Base-by-base conservation (phyloP, 495 filamentous ascomycete species). In the Neurospora sublineolata region DNA sequence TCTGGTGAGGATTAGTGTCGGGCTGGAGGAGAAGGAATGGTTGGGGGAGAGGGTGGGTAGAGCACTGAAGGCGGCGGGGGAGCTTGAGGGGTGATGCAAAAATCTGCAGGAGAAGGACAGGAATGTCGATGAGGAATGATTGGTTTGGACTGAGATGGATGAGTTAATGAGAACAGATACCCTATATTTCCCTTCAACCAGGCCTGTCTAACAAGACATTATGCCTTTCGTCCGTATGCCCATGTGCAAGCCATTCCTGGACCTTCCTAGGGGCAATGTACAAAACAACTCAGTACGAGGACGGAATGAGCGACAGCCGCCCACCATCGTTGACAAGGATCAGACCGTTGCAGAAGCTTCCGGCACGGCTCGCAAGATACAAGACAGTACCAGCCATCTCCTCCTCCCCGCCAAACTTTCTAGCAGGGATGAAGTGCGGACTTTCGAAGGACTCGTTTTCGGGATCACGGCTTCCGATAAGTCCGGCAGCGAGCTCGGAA, bases 311-410 rank as follows among this genome's bases (percentile, higher is more conserved):
- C 10, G 77, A 71, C 46, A 89, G 33, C 30, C 87, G 76, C 0
- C 89, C 89, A 1, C 89, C 89, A 77, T 91, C 89, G 3, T 77
- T 78, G 4, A 89, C 70, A 12, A 89, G 71, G 36, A 88, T 80
- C n/a, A 75, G 80, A 1, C 89, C 89, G 72, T 88, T 90, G 67
- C 81, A 83, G 77, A 85, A 92, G 0, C 83, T 82, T 2, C 89
- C 88, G 1, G 87, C 84, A 20, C 84, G 83, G 52, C 85, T 86
- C 0, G 86, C 81, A 30, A 91, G 77, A 73, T 85, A 89, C 68
- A 90, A 74, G n/a, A 88, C 78, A 0, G 77, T 74, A 8, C 86
- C 88, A 0, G 83, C 86, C 81, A 91, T 86, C 72, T 91, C 89
- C 73, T 90, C 85, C 4, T 84, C 80, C 0, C 77, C 80, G 4